Conservation (phyloP, 2,329 filamentous ascomycete species). For the Tolypocladium ophioglossoides region DNA sequence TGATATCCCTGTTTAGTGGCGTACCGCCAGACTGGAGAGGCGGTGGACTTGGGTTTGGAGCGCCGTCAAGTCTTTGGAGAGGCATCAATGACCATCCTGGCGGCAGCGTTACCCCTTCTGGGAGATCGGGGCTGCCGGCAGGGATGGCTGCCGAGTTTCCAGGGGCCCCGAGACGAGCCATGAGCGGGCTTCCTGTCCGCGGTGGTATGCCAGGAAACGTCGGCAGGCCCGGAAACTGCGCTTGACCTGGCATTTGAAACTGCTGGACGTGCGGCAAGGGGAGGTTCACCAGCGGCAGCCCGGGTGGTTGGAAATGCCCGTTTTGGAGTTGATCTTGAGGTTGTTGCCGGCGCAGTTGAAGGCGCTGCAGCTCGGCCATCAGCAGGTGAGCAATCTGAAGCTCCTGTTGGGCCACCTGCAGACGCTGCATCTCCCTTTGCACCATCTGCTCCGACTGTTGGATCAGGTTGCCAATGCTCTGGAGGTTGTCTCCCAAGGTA, state of each 20-base stretch:
- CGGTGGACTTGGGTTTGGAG: conserved; percentile 12
- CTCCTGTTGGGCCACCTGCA: conserved; percentile 57
- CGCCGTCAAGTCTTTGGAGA: conserved; percentile 42
- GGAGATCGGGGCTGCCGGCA: conserved; percentile 49
- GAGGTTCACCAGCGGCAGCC: neutral
- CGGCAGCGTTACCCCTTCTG: conserved; percentile 53
- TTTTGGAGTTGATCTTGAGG: conserved; percentile 17
- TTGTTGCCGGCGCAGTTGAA: conserved; percentile 42
- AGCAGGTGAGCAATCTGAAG: conserved; percentile 57
- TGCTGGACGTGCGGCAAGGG: conserved; percentile 7
- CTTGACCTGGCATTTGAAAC: conserved; percentile 8
- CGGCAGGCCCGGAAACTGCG: conserved; percentile 10
- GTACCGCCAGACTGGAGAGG: conserved; percentile 11
- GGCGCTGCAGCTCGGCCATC: conserved; percentile 54
- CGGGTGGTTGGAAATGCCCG: conserved; percentile 4
- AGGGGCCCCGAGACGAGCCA: conserved; percentile 37
- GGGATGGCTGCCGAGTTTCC: conserved; percentile 41
- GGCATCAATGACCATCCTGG: conserved; percentile 56
- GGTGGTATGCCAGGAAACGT: conserved; percentile 16
- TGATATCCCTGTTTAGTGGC: conserved; percentile 6
- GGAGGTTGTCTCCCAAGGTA: conserved; percentile 18
- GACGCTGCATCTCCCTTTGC: conserved; percentile 51
- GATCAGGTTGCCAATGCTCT: conserved; percentile 48
- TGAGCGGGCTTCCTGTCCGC: conserved; percentile 27
- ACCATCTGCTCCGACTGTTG: conserved; percentile 58